These are phyloP conservation scores for Neonothopanus nambi DNA, from an alignment of 1,284 basidiomycete species.

Conservation along the genomic window DNA sequence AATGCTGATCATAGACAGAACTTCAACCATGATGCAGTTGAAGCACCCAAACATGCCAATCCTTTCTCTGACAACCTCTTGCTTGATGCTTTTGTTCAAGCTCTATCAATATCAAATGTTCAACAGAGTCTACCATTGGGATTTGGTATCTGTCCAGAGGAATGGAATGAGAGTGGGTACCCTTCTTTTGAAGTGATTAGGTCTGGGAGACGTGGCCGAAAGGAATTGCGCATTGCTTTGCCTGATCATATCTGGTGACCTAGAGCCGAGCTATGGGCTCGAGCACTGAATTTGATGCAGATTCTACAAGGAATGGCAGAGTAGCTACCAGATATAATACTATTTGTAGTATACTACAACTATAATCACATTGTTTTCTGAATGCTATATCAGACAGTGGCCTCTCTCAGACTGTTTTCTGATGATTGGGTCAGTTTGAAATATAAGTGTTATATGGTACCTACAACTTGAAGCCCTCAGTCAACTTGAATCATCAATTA, in stretches of 20 bases:
- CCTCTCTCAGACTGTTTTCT: too few relatives aligned
- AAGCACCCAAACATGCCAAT: background rate
- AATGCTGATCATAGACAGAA: background rate
- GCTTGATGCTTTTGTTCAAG: background rate
- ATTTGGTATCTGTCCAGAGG: constrained; percentile 19
- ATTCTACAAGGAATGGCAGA: too few relatives aligned
- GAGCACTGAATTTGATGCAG: constrained; percentile 16
- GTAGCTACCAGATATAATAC: too few relatives aligned
- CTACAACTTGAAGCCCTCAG: too few relatives aligned
- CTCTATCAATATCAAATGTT: background rate
- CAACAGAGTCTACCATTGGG: constrained; percentile 10
- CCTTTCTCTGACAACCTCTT: constrained; percentile 1
- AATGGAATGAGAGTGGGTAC: constrained; percentile 26
- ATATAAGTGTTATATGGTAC: too few relatives aligned
- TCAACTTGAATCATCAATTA: too few relatives aligned
- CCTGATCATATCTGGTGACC: constrained; percentile 23
- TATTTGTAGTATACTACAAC: too few relatives aligned
- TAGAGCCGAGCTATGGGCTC: constrained; percentile 23
- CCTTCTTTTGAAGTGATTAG: constrained; percentile 21
- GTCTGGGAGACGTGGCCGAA: constrained; percentile 16
- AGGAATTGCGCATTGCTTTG: constrained; percentile 21
- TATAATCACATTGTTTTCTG: too few relatives aligned
- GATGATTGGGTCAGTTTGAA: too few relatives aligned
- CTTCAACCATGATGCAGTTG: background rate
- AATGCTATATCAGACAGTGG: too few relatives aligned